phyloP scores from a whole-genome alignment of 306 rosid genomes.

The Datisca glomerata region DNA sequence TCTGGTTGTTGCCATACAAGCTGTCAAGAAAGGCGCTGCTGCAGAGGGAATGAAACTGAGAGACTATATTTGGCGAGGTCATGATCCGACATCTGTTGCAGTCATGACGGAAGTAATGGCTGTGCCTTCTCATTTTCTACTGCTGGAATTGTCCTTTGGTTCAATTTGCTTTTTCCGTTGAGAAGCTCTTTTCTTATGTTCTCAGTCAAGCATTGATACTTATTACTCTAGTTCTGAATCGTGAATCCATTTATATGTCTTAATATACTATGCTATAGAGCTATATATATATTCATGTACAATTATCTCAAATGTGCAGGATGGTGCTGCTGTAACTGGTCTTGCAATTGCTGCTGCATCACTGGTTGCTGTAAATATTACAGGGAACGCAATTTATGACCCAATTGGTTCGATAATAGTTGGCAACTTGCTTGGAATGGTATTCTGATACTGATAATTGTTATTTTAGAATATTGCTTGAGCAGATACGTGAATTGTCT shows the following conservation, averaged over 20 bases:
- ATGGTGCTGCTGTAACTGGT: conserved; percentile 94
- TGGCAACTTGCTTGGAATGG: conserved; percentile 98
- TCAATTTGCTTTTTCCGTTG: too few relatives aligned
- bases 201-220: too few relatives aligned
- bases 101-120: conserved; percentile 91
- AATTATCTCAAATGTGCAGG: conserved; percentile 49
- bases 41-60: conserved; percentile 86
- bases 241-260: background rate
- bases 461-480: too few relatives aligned
- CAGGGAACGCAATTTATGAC: conserved; percentile 94
- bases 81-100: conserved; percentile 97
- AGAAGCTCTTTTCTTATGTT: too few relatives aligned
- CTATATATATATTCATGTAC: background rate
- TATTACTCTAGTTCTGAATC: background rate
- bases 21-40: conserved; percentile 96
- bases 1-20: conserved; percentile 94
- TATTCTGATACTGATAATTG: conserved; percentile 16
- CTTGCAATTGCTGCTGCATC: conserved; percentile 92
- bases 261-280: too few relatives aligned
- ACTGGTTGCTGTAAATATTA: conserved; percentile 60
- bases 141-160: background rate
- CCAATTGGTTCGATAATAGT: conserved; percentile 88
- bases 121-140: background rate
- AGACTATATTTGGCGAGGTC: conserved; percentile 96
- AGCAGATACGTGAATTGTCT: too few relatives aligned